Conservation (phyloP, 805 yeast species). For the Myxozyma geophila region DNA sequence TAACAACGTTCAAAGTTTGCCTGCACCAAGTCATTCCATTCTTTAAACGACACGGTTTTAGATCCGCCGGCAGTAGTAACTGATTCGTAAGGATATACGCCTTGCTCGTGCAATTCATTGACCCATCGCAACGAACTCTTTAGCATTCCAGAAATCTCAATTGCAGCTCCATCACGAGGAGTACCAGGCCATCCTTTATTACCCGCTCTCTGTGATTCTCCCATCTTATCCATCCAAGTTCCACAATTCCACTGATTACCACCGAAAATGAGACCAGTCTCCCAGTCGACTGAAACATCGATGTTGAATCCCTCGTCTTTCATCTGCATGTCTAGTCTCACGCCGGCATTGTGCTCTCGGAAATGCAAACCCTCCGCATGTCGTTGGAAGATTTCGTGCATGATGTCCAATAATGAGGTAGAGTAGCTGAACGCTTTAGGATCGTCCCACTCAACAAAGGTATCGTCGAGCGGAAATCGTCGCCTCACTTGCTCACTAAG, state of each 20-base stretch:
- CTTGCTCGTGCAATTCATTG: slow-evolving; percentile 57
- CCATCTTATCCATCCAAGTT: slow-evolving; percentile 99
- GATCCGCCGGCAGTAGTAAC: slow-evolving; percentile 65
- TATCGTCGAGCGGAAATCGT: slow-evolving; percentile 88
- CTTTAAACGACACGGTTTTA: slow-evolving; percentile 55
- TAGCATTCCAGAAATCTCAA: slow-evolving; percentile 86
- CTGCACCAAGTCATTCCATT: slow-evolving; percentile 75
- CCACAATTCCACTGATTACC: slow-evolving; percentile 95
- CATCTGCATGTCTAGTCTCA: slow-evolving; percentile 88
- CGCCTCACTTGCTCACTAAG: slow-evolving; percentile 75
- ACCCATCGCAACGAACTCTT: slow-evolving; percentile 86
- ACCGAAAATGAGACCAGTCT: slow-evolving; percentile 83
- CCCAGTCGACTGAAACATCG: slow-evolving; percentile 80
- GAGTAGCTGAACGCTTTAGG: slow-evolving; percentile 75
- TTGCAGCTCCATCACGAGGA: slow-evolving; percentile 96
- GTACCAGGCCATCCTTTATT: slow-evolving; percentile 95
- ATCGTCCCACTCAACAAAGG: slow-evolving; percentile 69
- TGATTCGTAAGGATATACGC: slow-evolving; percentile 59
- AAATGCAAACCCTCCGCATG: slow-evolving; percentile 88
- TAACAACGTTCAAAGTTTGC: slow-evolving; percentile 78
- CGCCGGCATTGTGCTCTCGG: slow-evolving; percentile 95
- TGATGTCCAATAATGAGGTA: slow-evolving; percentile 70
- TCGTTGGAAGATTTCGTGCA: slow-evolving; percentile 80
- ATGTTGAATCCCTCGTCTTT: slow-evolving; percentile 89
- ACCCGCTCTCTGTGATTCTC: slow-evolving; percentile 83